These are phyloP conservation scores for Zygosaccharomyces siamensis DNA, from an alignment of 805 yeast genomes.

Conservation along the genomic window DNA sequence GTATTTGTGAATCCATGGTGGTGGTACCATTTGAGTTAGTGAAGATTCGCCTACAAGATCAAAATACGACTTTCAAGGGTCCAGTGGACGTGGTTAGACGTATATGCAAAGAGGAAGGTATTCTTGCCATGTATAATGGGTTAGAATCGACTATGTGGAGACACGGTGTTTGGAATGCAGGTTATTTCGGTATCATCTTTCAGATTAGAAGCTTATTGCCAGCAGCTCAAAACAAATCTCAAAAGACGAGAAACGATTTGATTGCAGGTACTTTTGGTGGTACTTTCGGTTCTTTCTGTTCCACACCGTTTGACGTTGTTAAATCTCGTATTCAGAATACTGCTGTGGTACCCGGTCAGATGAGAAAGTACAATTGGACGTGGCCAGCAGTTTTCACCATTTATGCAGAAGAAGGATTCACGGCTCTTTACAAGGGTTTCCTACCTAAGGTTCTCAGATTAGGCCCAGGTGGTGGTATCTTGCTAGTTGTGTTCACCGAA, in stretches of 20 bases:
- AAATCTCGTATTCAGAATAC: conserved; percentile 91
- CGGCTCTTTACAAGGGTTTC: conserved; percentile 92
- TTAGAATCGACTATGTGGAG: conserved; percentile 97
- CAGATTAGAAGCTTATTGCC: conserved; percentile 81
- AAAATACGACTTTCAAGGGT: conserved; percentile 71
- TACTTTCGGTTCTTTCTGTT: conserved; percentile 88
- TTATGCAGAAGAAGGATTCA: conserved; percentile 81
- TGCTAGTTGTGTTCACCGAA: conserved; percentile 92
- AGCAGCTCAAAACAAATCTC: conserved; percentile 60
- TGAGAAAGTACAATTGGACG: conserved; percentile 90
- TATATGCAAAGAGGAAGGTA: conserved; percentile 71
- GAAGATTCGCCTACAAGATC: conserved; percentile 92
- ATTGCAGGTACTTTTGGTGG: conserved; percentile 96
- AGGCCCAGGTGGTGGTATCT: conserved; percentile 99
- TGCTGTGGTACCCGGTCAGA: conserved; percentile 60
- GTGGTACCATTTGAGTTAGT: conserved; percentile 97
- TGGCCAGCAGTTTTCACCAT: conserved; percentile 70
- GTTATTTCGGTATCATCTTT: conserved; percentile 92
- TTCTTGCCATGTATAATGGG: conserved; percentile 84
- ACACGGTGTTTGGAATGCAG: conserved; percentile 95
- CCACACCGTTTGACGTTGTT: conserved; percentile 97
- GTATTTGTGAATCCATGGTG: conserved; percentile 93
- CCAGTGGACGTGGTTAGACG: conserved; percentile 75
- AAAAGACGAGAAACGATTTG: conserved; percentile 80
- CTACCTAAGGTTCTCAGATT: conserved; percentile 93